Evolutionary conservation across 78 protist genomes (phyloP).

Genomic region (Fonticula alba): DNA sequence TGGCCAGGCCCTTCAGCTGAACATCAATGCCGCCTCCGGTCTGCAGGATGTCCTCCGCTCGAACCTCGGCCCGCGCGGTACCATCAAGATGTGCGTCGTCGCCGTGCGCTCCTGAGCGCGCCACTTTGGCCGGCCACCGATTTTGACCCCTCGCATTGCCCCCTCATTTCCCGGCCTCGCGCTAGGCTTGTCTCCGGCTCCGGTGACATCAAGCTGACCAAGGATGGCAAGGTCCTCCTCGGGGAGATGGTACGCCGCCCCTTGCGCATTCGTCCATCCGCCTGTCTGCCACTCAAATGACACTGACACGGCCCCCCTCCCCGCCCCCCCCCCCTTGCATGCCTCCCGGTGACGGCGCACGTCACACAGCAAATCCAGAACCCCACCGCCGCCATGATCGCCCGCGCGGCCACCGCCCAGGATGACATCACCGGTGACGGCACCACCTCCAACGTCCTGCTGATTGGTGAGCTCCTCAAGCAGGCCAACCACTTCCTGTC

Average conservation of each 20-base stretch:
- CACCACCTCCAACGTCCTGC: slow-evolving; percentile 85
- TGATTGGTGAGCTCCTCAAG: slow-evolving; percentile 88
- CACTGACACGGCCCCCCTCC: neutral
- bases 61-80: slow-evolving; percentile 99
- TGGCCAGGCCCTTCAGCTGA: slow-evolving; percentile 53
- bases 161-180: too few relatives aligned
- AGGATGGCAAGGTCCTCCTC: slow-evolving; percentile 95
- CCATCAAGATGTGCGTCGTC: slow-evolving; percentile 71
- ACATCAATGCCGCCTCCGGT: slow-evolving; percentile 81
- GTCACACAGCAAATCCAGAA: slow-evolving; percentile 81
- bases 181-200: slow-evolving; percentile 85
- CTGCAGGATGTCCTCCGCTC: slow-evolving; percentile 75
- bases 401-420: slow-evolving; percentile 97
- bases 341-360: neutral
- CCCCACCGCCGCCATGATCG: slow-evolving; percentile 97
- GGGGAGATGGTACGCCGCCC: slow-evolving; percentile 74
- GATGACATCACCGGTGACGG: slow-evolving; percentile 99
- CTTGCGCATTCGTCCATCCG: neutral
- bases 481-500: slow-evolving; percentile 69
- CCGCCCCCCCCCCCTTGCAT: neutral
- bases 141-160: too few relatives aligned
- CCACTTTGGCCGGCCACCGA: too few relatives aligned
- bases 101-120: slow-evolving; percentile 1
- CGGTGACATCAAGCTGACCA: slow-evolving; percentile 93
- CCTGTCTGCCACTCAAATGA: neutral